Evolutionary conservation across 345 rosid genomes (phyloP), one percentile per base, ranked within the genome.

Genomic region (Dipteronia sinensis): DNA sequence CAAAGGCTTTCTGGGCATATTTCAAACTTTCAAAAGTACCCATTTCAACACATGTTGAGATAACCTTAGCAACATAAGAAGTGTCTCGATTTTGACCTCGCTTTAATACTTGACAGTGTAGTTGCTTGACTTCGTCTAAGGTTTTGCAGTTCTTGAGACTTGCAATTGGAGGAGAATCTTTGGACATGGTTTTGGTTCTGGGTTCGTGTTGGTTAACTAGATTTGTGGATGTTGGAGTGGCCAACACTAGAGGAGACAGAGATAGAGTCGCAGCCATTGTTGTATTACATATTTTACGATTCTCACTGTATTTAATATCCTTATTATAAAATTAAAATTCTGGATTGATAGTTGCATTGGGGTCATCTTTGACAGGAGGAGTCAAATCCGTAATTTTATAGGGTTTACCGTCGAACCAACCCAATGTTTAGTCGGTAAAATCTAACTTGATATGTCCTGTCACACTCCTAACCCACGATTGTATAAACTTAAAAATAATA

Each of bases 21-120:
- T 49, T 82, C 62, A 91, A 78, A 82, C 93, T 89, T 74, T 88
- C 89, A 65, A 75, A 71, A 59, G 89, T 83, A 58, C 86, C 86
- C 78, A 89, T 46, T 66, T 91, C 88, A 16, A 82, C 72, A 77
- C 90, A 84, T 17, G 84, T 76, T 1, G 89, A 65, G 61, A 91
- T 77, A 22, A 91, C 82, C 69, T 82, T 77, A 40, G 82, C 59
- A 15, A 78, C 71, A 72, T 79, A 56, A 12, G 88, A 76, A 16
- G 77, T 65, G 34, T 74, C 53, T 67, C 72, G 71, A n/a, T 46
- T 78, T 2, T 79, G 82, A 20, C 89, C 86, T 71, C 56, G 80
- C 67, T 80, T 88, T 58, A 83, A 46, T 51, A 85, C 70, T 6
- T 86, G 79, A 61, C 79, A 83, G 69, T 86, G 89, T 27, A 88